Conservation (phyloP, 2,329 filamentous ascomycete genomes). For the Talaromyces sp. region DNA sequence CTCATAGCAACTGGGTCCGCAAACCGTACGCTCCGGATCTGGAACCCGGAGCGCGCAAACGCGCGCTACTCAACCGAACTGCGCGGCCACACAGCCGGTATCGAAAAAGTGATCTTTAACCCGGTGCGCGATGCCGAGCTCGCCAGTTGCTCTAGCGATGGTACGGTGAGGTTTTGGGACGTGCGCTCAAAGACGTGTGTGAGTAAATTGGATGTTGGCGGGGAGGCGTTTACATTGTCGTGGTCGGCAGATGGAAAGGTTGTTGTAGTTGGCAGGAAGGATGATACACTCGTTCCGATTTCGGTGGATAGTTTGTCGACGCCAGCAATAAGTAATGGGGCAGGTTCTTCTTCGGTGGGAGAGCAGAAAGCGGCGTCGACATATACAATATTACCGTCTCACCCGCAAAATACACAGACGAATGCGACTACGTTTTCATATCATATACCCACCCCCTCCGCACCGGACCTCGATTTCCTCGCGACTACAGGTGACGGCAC, state of each 20-base stretch:
- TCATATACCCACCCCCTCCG: slow-evolving; percentile 33
- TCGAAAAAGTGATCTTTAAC: slow-evolving; percentile 50
- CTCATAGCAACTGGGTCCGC: slow-evolving; percentile 84
- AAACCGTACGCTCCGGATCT: slow-evolving; percentile 84
- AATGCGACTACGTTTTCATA: slow-evolving; percentile 49
- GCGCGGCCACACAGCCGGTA: slow-evolving; percentile 45
- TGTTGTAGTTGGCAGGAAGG: slow-evolving; percentile 48
- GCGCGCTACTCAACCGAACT: slow-evolving; percentile 48
- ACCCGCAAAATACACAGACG: slow-evolving; percentile 46
- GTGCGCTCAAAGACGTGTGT: slow-evolving; percentile 48
- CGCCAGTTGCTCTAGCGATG: slow-evolving; percentile 49
- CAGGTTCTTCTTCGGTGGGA: neutral
- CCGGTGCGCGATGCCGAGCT: slow-evolving; percentile 49
- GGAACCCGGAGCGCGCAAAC: slow-evolving; percentile 63
- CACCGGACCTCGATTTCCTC: slow-evolving; percentile 42
- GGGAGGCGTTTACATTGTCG: slow-evolving; percentile 48
- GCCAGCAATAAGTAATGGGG: slow-evolving; percentile 21
- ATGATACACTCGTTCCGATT: slow-evolving; percentile 47
- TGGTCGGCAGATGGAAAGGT: slow-evolving; percentile 49
- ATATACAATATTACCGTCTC: slow-evolving; percentile 40
- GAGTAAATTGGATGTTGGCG: slow-evolving; percentile 47
- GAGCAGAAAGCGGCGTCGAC: slow-evolving; percentile 19
- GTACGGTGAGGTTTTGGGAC: slow-evolving; percentile 51
- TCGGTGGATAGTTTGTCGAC: slow-evolving; percentile 41
- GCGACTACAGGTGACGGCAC: slow-evolving; percentile 50